Base-by-base conservation (phyloP, 2,329 filamentous ascomycete genomes). In the Byssoonygena ceratinophila region DNA sequence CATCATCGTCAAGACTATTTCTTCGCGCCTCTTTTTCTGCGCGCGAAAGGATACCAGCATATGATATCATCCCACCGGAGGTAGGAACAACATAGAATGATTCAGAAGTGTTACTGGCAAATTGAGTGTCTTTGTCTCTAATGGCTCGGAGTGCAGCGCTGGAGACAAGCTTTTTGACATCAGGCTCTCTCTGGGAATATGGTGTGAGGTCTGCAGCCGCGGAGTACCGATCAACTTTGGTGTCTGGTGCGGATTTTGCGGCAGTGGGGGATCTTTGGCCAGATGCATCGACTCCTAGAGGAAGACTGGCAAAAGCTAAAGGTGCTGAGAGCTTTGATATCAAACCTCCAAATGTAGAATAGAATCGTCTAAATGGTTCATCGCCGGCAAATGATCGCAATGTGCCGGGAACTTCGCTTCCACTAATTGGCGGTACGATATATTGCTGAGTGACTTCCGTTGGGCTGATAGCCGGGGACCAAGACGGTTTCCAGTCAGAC, bases 81-180 rank as follows among this genome's bases (percentile, higher is more conserved):
- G 87, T 86, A 3, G 91, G 92, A 1, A 98, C 92, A 1, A 97
- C 85, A 66, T 96, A 97, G 71, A 98, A 98, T 7, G 86, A 92
- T 58, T 80, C 77, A 5, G 74, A 73, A 2, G 69, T 57, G 54
- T 76, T 79, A 14, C 79, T 73, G 12, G 68, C 71, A 11, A 72
- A 69, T n/a, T 82, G 77, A 0, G 80, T 81, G 27, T 71, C 68
- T 44, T 84, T 83, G 52, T 86, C 82, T 18, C 81, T 77, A 39
- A 95, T 77, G 0, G 90, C 87, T 48, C 84, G 80, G 51, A 97
- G 77, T 2, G 91, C 87, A 11, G 91, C 88, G 59, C 82, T 83
- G 37, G 89, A 95, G 66, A 94, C 94, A 27, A 94, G 80, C 55
- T 83, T 85, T 60, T 81, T 83, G 23, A 95, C 78, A 59, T 97